phyloP scores from a whole-genome alignment of 164 flowering plant genomes.

The Magnolia sinica region DNA sequence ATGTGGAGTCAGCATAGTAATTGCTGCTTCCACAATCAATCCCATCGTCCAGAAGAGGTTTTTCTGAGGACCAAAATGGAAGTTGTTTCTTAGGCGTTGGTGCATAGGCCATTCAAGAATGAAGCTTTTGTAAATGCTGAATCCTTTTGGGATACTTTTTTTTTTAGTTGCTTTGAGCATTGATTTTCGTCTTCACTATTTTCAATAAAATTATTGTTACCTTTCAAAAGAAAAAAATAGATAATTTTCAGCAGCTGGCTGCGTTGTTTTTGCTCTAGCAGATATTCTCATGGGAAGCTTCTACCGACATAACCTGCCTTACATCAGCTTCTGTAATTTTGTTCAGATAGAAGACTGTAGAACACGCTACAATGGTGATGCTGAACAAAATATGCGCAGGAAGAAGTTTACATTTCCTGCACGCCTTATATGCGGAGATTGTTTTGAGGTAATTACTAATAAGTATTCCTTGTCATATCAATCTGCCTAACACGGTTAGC shows the following conservation, averaged over 20 bases:
- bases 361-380: slow-evolving; percentile 93
- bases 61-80: too few species aligned
- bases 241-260: background rate
- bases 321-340: slow-evolving; percentile 3
- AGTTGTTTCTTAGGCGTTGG: too few species aligned
- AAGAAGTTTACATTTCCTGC: slow-evolving; percentile 93
- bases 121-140: too few species aligned
- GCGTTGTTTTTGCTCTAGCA: background rate
- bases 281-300: background rate
- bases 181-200: too few species aligned
- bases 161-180: too few species aligned
- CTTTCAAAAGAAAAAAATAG: background rate
- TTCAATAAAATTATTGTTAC: too few species aligned
- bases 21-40: too few species aligned
- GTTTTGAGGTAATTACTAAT: slow-evolving; percentile 62
- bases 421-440: slow-evolving; percentile 87
- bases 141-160: too few species aligned
- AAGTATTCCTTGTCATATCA: background rate
- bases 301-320: background rate
- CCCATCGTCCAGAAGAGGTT: too few species aligned
- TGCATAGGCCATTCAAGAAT: too few species aligned
- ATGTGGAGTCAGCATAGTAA: too few species aligned
- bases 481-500: background rate
- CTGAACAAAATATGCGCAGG: slow-evolving; percentile 85
- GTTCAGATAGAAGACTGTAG: slow-evolving; percentile 91